Evolutionary conservation across 768 basidiomycete genomes (phyloP).

Genomic region (Boletus rufocinnamomeus): DNA sequence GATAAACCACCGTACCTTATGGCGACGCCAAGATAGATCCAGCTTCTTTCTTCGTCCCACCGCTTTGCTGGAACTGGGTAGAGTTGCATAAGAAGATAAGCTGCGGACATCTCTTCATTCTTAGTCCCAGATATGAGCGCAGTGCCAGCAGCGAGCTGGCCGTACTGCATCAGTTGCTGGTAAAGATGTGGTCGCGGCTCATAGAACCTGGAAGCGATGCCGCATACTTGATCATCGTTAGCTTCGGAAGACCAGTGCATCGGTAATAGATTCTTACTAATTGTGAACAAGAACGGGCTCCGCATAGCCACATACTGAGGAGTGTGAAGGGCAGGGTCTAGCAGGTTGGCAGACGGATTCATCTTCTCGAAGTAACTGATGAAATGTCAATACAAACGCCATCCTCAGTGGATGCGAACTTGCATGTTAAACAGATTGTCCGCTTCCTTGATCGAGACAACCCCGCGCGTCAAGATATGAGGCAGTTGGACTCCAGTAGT

Average conservation of each 20-base stretch:
- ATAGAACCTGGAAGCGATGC: slow-evolving; percentile 83
- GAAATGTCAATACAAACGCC: slow-evolving; percentile 6
- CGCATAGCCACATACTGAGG: slow-evolving; percentile 78
- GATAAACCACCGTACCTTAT: slow-evolving; percentile 59
- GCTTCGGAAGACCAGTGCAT: neutral
- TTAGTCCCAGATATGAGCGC: slow-evolving; percentile 76
- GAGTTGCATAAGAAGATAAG: slow-evolving; percentile 78
- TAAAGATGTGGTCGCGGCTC: slow-evolving; percentile 70
- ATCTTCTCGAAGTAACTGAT: slow-evolving; percentile 74
- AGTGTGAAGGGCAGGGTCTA: slow-evolving; percentile 84
- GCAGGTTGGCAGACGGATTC: slow-evolving; percentile 74
- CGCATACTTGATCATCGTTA: slow-evolving; percentile 64
- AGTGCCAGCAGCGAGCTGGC: slow-evolving; percentile 74
- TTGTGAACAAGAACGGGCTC: slow-evolving; percentile 90
- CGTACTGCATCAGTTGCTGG: slow-evolving; percentile 67
- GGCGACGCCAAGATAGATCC: slow-evolving; percentile 87
- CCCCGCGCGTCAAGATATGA: slow-evolving; percentile 61
- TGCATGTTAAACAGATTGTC: slow-evolving; percentile 76
- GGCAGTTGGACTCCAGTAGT: slow-evolving; percentile 53
- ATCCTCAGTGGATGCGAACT: slow-evolving; percentile 17
- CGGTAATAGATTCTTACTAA: slow-evolving; percentile 56
- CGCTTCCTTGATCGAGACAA: slow-evolving; percentile 65
- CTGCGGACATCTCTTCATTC: slow-evolving; percentile 82
- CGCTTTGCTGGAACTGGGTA: slow-evolving; percentile 72
- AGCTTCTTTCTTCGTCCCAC: slow-evolving; percentile 90